Conservation (phyloP, 1,139 yeast species). For the Saccharomyces hybrid region DNA sequence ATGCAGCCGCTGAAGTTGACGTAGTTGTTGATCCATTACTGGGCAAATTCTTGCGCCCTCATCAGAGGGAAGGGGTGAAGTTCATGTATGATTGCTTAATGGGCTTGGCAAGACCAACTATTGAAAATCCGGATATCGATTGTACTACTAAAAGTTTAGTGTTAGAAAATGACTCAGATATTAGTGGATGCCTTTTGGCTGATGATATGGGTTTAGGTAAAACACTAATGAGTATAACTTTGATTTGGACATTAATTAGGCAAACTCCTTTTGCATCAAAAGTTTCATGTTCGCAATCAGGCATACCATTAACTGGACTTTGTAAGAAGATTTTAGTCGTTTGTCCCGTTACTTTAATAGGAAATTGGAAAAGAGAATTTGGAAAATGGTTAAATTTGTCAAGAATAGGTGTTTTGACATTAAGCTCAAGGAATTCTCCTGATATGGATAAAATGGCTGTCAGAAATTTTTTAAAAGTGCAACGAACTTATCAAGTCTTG, state of each 20-base stretch:
- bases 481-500: slow-evolving; percentile 72
- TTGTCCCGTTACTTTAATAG: slow-evolving; percentile 85
- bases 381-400: slow-evolving; percentile 78
- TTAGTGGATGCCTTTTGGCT: slow-evolving; percentile 73
- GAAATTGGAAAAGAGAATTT: slow-evolving; percentile 86
- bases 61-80: slow-evolving; percentile 74
- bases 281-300: slow-evolving; percentile 24
- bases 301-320: slow-evolving; percentile 25
- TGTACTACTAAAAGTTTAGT: slow-evolving; percentile 9
- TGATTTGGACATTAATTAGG: slow-evolving; percentile 75
- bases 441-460: slow-evolving; percentile 54
- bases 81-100: slow-evolving; percentile 77
- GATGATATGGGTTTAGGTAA: slow-evolving; percentile 98
- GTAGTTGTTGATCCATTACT: slow-evolving; percentile 68
- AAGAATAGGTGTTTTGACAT: slow-evolving; percentile 50
- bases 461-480: slow-evolving; percentile 48
- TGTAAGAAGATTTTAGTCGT: slow-evolving; percentile 59
- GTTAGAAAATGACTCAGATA: slow-evolving; percentile 36
- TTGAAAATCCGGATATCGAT: slow-evolving; percentile 13
- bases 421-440: slow-evolving; percentile 40
- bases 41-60: slow-evolving; percentile 55
- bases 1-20: slow-evolving; percentile 35
- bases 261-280: slow-evolving; percentile 50
- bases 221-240: slow-evolving; percentile 74
- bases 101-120: slow-evolving; percentile 43